A percentile compares a stretch with the other conserved stretches of the same genome.
Evolutionary conservation across 2,329 filamentous ascomycete species (phyloP).

Genomic region (Exophiala xenobiotica): DNA sequence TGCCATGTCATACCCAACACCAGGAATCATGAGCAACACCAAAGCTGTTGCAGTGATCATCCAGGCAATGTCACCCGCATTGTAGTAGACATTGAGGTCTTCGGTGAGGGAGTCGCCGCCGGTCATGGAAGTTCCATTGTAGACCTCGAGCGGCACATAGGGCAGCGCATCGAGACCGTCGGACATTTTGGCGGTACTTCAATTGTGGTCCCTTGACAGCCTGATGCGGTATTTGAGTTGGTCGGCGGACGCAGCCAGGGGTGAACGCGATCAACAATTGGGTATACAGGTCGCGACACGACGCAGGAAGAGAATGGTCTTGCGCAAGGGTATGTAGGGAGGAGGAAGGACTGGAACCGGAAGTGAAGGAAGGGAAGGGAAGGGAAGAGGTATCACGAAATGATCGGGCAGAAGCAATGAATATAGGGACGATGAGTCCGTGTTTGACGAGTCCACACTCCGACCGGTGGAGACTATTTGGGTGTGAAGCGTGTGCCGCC

Average conservation of each 20-base stretch:
- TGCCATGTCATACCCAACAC: constrained; percentile 61
- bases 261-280: background rate
- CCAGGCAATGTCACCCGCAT: constrained; percentile 82
- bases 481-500: constrained; percentile 1
- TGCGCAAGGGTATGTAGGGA: background rate
- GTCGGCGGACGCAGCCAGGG: too few relatives aligned
- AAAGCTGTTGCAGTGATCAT: constrained; percentile 73
- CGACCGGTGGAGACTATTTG: background rate
- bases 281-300: background rate
- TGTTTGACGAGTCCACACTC: constrained; percentile 3
- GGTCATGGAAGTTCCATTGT: constrained; percentile 47
- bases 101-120: constrained; percentile 66
- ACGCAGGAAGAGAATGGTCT: background rate
- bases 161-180: constrained; percentile 26
- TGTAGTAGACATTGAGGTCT: constrained; percentile 83
- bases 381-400: background rate
- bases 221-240: too few relatives aligned
- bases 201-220: background rate
- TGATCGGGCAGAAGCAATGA: constrained; percentile 15
- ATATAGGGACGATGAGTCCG: constrained; percentile 7
- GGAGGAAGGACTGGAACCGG: constrained; percentile 4
- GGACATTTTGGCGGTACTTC: constrained; percentile 33
- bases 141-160: constrained; percentile 23
- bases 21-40: constrained; percentile 88
- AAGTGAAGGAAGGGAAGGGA: constrained; percentile 1